Conservation (phyloP, 352 stramenopile species). For the Phytopythium cucurbitacearum region DNA sequence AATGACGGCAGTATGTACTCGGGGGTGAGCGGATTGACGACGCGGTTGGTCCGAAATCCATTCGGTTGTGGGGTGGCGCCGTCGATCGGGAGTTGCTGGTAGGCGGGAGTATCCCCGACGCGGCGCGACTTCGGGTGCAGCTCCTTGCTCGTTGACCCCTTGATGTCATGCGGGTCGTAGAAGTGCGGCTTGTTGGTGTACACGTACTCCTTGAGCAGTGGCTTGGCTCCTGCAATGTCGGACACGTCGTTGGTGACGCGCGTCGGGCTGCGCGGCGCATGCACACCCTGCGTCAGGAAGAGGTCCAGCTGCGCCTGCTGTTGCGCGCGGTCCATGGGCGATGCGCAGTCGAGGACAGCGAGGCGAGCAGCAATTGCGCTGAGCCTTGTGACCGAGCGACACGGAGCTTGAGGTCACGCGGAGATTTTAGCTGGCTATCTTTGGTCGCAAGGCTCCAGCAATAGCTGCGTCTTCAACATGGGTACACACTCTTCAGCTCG, state of each 20-base stretch:
- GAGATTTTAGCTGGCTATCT: too few species aligned
- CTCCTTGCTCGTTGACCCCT: constrained; percentile 52
- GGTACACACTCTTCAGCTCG: too few species aligned
- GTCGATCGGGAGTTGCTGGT: constrained; percentile 69
- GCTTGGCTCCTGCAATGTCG: constrained; percentile 48
- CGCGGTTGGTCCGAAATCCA: constrained; percentile 60
- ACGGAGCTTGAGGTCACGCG: too few species aligned
- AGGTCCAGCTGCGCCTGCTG: constrained; percentile 34
- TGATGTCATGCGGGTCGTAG: constrained; percentile 55
- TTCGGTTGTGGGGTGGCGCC: constrained; percentile 37
- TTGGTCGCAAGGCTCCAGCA: too few species aligned
- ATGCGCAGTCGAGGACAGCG: neutral
- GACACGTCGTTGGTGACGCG: constrained; percentile 62
- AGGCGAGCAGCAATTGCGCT: too few species aligned
- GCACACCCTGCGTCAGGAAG: constrained; percentile 39
- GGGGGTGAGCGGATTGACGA: constrained; percentile 59
- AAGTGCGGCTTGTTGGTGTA: constrained; percentile 68
- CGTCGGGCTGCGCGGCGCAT: constrained; percentile 22
- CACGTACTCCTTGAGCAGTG: constrained; percentile 55
- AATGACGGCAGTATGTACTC: constrained; percentile 60
- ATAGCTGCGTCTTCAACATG: too few species aligned
- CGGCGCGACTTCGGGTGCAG: constrained; percentile 48
- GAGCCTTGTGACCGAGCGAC: too few species aligned
- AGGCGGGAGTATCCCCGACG: constrained; percentile 50
- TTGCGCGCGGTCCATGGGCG: constrained; percentile 16